These are phyloP conservation scores for Vicia faba DNA, from an alignment of 306 rosid species.

Conservation along the genomic window DNA sequence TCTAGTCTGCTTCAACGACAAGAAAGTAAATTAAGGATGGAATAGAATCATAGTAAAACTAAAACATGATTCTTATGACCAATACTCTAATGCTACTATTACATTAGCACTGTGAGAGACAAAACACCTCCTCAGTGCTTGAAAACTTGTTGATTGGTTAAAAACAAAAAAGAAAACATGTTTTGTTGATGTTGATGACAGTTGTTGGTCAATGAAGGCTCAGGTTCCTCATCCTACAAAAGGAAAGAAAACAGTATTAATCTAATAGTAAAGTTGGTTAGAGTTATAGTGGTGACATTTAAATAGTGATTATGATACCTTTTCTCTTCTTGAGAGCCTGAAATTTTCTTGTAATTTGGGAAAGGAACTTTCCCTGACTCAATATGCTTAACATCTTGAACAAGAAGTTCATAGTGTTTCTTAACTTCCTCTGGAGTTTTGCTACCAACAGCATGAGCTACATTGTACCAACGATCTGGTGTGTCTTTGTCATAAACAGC, in stretches of 20 bases:
- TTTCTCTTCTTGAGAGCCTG: slow-evolving; percentile 49
- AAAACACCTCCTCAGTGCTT: slow-evolving; percentile 23
- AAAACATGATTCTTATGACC: slow-evolving; percentile 46
- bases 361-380: slow-evolving; percentile 82
- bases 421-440: slow-evolving; percentile 86
- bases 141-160: slow-evolving; percentile 19
- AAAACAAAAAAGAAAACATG: slow-evolving; percentile 14
- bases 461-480: slow-evolving; percentile 89
- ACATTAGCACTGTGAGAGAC: slow-evolving; percentile 37
- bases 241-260: slow-evolving; percentile 9
- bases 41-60: slow-evolving; percentile 40
- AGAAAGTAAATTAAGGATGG: slow-evolving; percentile 31
- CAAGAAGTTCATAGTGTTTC: slow-evolving; percentile 76
- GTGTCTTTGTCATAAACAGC: slow-evolving; percentile 90
- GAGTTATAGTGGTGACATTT: too few relatives aligned
- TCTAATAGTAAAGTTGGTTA: too few relatives aligned
- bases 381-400: slow-evolving; percentile 73
- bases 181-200: slow-evolving; percentile 31
- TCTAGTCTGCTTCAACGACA: slow-evolving; percentile 34
- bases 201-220: slow-evolving; percentile 56
- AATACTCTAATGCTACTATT: slow-evolving; percentile 38
- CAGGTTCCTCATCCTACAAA: slow-evolving; percentile 71
- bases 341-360: slow-evolving; percentile 67
- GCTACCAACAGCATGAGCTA: slow-evolving; percentile 84
- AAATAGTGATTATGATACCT: slow-evolving; percentile 47